A percentile compares a stretch with the other conserved stretches of the same genome.
These are phyloP conservation scores for Clathrus columnatus DNA, from an alignment of 768 basidiomycete species.

Conservation along the genomic window DNA sequence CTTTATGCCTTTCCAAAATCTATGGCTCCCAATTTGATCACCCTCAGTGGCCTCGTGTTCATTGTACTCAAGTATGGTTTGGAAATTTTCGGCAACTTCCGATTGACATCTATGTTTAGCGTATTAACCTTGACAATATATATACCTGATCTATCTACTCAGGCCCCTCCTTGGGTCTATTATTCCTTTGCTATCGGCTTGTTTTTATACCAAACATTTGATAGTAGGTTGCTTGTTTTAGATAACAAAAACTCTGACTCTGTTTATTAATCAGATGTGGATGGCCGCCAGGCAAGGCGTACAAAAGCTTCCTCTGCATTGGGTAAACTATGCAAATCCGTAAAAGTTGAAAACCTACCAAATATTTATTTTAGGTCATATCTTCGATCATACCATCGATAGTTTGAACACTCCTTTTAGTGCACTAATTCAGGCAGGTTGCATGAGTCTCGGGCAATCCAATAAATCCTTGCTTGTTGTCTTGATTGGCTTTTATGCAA, in stretches of 20 bases:
- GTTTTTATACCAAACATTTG: slow-evolving; percentile 15
- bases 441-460: slow-evolving; percentile 7
- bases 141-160: slow-evolving; percentile 9
- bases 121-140: slow-evolving; percentile 1
- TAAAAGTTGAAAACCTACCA: neutral
- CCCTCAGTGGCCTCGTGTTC: slow-evolving; percentile 11
- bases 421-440: slow-evolving; percentile 8
- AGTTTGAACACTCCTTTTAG: slow-evolving; percentile 10
- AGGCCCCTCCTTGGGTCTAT: slow-evolving; percentile 12
- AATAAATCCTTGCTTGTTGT: neutral
- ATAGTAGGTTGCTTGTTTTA: slow-evolving; percentile 6
- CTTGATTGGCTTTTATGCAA: slow-evolving; percentile 9
- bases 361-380: slow-evolving; percentile 7
- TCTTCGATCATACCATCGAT: slow-evolving; percentile 15
- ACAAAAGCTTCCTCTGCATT: slow-evolving; percentile 13
- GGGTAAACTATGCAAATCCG: neutral
- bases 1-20: slow-evolving; percentile 9
- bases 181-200: slow-evolving; percentile 10
- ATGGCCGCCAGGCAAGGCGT: slow-evolving; percentile 13
- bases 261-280: slow-evolving; percentile 9
- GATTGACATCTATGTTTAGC: neutral
- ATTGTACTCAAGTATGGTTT: slow-evolving; percentile 9
- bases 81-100: too few relatives aligned
- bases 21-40: slow-evolving; percentile 15
- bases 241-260: neutral